Conservation (phyloP, 1,139 yeast species). For the Sugiyamaella neomexicana region DNA sequence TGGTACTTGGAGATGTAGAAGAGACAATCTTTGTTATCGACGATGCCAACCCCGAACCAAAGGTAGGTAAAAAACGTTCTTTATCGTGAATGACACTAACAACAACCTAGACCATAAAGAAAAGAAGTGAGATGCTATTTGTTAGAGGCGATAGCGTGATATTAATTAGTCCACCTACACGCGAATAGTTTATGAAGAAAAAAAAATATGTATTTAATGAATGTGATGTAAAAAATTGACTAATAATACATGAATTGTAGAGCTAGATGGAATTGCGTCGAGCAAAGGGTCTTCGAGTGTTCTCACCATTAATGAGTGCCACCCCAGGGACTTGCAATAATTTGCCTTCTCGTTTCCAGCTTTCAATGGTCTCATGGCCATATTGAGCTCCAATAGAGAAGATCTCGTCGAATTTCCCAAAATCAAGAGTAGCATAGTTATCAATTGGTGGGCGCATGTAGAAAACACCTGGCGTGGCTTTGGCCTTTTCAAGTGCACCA, state of each 20-base stretch:
- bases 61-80: conserved; percentile 39
- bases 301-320: conserved; percentile 33
- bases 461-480: conserved; percentile 79
- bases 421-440: conserved; percentile 85
- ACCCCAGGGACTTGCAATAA: conserved; percentile 66
- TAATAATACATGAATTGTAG: conserved; percentile 7
- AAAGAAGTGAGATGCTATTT: conserved; percentile 83
- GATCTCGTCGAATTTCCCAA: conserved; percentile 88
- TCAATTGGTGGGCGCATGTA: conserved; percentile 95
- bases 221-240: conserved; percentile 8
- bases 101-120: conserved; percentile 48
- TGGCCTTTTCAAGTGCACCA: conserved; percentile 85
- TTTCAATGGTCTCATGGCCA: conserved; percentile 59
- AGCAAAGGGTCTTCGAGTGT: conserved; percentile 35
- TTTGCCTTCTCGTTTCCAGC: conserved; percentile 53
- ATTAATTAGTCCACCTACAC: conserved; percentile 53
- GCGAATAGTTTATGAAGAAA: conserved; percentile 10
- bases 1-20: conserved; percentile 89
- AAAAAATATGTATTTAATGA: neutral
- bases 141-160: conserved; percentile 96
- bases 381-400: conserved; percentile 76
- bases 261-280: conserved; percentile 64
- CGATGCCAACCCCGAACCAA: conserved; percentile 48
- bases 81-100: neutral
- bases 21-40: conserved; percentile 71